Evolutionary conservation across 805 yeast genomes (phyloP).

Genomic region (Sporopachydermia lactativora): DNA sequence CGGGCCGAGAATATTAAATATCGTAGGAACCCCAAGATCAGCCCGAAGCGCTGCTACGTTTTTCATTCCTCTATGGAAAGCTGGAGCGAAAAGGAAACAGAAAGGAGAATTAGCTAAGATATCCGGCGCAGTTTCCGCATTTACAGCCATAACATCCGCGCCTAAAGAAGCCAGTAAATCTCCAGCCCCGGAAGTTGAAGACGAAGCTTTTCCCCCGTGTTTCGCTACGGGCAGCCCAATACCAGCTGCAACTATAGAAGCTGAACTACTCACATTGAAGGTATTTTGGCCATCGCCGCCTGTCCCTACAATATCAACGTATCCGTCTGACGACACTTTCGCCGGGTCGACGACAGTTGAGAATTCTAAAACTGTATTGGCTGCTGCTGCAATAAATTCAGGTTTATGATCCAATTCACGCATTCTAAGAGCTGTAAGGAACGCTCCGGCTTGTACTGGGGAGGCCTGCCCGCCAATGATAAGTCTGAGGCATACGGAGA

Average conservation of each 20-base stretch:
- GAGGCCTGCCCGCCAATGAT: constrained; percentile 48
- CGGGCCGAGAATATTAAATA: constrained; percentile 91
- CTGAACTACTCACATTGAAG: constrained; percentile 87
- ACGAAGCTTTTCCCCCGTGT: constrained; percentile 96
- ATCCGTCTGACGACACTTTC: constrained; percentile 26
- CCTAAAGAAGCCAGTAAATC: constrained; percentile 77
- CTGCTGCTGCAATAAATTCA: constrained; percentile 77
- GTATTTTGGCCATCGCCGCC: constrained; percentile 99
- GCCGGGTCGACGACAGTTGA: constrained; percentile 39
- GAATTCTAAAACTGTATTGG: constrained; percentile 51
- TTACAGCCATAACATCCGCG: constrained; percentile 62
- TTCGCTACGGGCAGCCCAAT: constrained; percentile 44
- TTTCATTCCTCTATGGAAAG: constrained; percentile 87
- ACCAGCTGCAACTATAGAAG: constrained; percentile 92
- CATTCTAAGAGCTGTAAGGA: constrained; percentile 62
- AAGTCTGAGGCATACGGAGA: constrained; percentile 44
- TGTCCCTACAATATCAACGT: constrained; percentile 89
- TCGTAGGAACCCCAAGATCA: constrained; percentile 76
- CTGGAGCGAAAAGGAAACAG: constrained; percentile 80
- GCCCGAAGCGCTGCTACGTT: constrained; percentile 68
- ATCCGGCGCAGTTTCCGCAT: constrained; percentile 41
- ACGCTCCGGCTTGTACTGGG: constrained; percentile 63
- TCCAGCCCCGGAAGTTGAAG: constrained; percentile 88
- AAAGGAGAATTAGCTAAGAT: constrained; percentile 33
- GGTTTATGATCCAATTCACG: constrained; percentile 71